Base-by-base conservation (phyloP, 1,284 basidiomycete species). In the Cerioporus squamosus region DNA sequence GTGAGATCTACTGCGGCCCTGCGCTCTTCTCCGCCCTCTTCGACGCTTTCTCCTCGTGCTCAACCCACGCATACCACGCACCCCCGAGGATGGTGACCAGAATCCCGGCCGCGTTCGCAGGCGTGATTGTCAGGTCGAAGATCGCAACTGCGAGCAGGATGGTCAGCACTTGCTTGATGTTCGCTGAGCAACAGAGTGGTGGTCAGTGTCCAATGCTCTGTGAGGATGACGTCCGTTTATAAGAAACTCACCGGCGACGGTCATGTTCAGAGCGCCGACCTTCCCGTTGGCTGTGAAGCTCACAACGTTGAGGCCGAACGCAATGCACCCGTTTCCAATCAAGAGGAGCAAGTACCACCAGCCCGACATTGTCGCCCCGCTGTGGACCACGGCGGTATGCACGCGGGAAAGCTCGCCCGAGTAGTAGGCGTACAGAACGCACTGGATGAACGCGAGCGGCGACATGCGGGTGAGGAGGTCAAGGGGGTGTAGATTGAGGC, bases 111-210 rank as follows among this genome's bases (percentile, higher is more conserved):
- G 83, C 86, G 70, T 97, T 97, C 58, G 82, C 82, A 24, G 81
- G 77, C 0, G 89, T 91, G 71, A 97, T 93, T 10, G 83, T 83
- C 48, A 97, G 75, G 70, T 95, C 77, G 75, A 97, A 97, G 33
- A 97, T 81, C 38, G 83, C 66, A 10, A 97, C 92, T 0, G 94
- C 93, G 51, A 90, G 85, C 2, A 95, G 79, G 62, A 97, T 89
- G 1, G 95, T 96, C 61, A 97, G 74, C n/a, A 95, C 95, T 72
- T 97, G 95, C 76, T 98, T 98, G 56, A 95, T 86, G 70, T 95
- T 95, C 51, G 88, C 93, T 91, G 66, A 39, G 8, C 4, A 10
- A 56, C 2, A 20, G 9, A 29, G 3, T 26, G 26, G 5, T 29
- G 3, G 6, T 40, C 14, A 46, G 42, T 57, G 23, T 59, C 26